A percentile compares a stretch with the other conserved stretches of the same genome.
Evolutionary conservation across 169 alveolate species (phyloP).

Genomic region (Cryptosporidium viatorum): DNA sequence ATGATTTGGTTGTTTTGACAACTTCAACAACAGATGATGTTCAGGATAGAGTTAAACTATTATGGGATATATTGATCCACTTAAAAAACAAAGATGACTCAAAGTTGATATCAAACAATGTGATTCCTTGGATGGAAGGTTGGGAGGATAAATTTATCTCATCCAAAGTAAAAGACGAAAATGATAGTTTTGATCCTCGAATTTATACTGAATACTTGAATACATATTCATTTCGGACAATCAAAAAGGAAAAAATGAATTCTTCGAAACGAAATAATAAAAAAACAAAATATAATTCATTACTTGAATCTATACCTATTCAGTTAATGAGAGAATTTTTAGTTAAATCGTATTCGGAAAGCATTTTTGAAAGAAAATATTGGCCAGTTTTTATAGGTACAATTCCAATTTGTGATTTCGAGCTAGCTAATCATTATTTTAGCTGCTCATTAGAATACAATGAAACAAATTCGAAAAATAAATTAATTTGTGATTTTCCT

Average conservation of each 20-base stretch:
- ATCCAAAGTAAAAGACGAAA: background rate
- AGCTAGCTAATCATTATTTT: background rate
- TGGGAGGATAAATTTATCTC: conserved; percentile 38
- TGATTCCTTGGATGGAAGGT: background rate
- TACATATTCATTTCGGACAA: background rate
- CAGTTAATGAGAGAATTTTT: conserved; percentile 59
- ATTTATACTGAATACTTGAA: background rate
- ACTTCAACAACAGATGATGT: conserved; percentile 5
- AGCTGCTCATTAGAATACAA: background rate
- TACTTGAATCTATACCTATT: conserved; percentile 12
- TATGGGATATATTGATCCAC: conserved; percentile 33
- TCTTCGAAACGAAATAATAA: background rate
- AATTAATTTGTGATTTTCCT: background rate
- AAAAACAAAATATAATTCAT: background rate
- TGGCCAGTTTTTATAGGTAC: conserved; percentile 80
- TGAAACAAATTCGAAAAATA: background rate
- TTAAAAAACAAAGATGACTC: conserved; percentile 1
- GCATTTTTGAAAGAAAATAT: conserved; percentile 28
- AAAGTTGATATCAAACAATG: background rate
- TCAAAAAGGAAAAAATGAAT: background rate
- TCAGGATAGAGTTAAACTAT: conserved; percentile 31
- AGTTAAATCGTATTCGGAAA: background rate
- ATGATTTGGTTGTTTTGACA: conserved; percentile 32
- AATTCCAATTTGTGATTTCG: conserved; percentile 72
- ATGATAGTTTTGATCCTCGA: conserved; percentile 37